Percentiles rank a stretch among this genome's conserved stretches.
phyloP scores from a whole-genome alignment of 805 yeast genomes.

The Teunomyces pallodes region DNA sequence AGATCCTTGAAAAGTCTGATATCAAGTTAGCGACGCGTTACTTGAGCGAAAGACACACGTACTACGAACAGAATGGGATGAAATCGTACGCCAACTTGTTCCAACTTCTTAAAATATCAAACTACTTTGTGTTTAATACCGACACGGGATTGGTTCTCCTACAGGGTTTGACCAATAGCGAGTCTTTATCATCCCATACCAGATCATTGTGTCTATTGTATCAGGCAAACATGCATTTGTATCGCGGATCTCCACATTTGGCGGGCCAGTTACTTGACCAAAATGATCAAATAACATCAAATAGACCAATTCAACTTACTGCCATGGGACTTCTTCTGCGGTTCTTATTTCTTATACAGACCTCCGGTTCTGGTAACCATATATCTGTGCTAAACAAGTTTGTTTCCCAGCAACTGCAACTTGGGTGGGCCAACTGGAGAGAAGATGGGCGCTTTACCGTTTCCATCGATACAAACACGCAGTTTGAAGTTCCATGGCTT shows the following conservation, averaged over 20 bases:
- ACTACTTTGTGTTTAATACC: conserved; percentile 25
- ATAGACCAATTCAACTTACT: conserved; percentile 9
- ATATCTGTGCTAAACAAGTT: conserved; percentile 12
- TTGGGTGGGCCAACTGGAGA: conserved; percentile 19
- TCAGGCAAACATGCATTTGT: conserved; percentile 15
- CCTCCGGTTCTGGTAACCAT: conserved; percentile 11
- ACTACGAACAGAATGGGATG: conserved; percentile 13
- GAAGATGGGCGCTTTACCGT: conserved; percentile 15
- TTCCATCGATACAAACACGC: background rate
- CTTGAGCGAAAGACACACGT: conserved; percentile 22
- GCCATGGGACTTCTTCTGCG: conserved; percentile 16
- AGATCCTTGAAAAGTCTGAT: conserved; percentile 29
- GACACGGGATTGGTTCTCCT: conserved; percentile 21
- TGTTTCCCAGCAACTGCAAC: conserved; percentile 14
- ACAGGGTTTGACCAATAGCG: conserved; percentile 7
- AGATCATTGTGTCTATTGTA: conserved; percentile 11
- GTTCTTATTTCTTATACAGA: conserved; percentile 12
- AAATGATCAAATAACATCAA: conserved; percentile 5
- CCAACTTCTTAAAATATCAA: conserved; percentile 26
- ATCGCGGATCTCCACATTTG: conserved; percentile 14
- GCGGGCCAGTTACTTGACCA: conserved; percentile 7
- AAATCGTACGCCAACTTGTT: conserved; percentile 25
- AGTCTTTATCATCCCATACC: conserved; percentile 7
- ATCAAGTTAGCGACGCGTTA: conserved; percentile 27
- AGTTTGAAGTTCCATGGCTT: conserved; percentile 40